Percentiles rank a stretch among this genome's conserved stretches.
Conservation (phyloP, 177 flowering plant genomes). For the Tripterygium wilfordii region DNA sequence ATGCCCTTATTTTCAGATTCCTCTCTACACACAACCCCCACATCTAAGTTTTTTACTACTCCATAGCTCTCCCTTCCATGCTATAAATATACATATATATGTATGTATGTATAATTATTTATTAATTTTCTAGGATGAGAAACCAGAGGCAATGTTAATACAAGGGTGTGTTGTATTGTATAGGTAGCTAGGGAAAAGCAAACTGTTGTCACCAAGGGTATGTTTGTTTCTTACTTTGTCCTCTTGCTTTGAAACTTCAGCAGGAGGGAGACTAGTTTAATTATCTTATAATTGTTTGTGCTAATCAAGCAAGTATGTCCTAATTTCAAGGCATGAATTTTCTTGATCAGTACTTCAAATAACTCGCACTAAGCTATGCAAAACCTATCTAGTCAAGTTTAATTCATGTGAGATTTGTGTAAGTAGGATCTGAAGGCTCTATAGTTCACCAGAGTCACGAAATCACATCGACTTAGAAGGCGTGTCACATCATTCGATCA, state of each 20-base stretch:
- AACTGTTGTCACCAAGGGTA: conserved; percentile 64
- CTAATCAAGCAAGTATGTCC: conserved; percentile 12
- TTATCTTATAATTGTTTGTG: conserved; percentile 5
- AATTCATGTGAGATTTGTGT: too few relatives aligned
- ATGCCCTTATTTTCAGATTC: conserved; percentile 20
- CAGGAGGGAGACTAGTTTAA: not conserved
- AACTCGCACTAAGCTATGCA: not conserved
- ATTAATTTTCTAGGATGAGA: too few relatives aligned
- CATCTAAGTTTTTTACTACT: not conserved
- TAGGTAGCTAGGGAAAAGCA: conserved; percentile 76
- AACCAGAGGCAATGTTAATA: conserved; percentile 2
- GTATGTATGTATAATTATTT: too few relatives aligned
- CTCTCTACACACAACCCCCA: not conserved
- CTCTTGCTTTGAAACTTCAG: conserved; percentile 10
- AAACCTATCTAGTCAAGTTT: too few relatives aligned
- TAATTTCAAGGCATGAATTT: conserved; percentile 8
- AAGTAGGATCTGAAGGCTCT: too few relatives aligned
- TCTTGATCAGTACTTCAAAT: conserved; percentile 3
- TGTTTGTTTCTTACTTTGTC: conserved; percentile 60
- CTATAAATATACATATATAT: too few relatives aligned
- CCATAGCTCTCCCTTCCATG: too few relatives aligned
- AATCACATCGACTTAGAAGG: too few relatives aligned
- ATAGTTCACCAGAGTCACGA: too few relatives aligned
- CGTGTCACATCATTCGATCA: too few relatives aligned
- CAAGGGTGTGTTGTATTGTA: too few relatives aligned